Evolutionary conservation across 163 green algal species (phyloP), one percentile per base, ranked within the genome.

Genomic region (Smithsoniella earleae): DNA sequence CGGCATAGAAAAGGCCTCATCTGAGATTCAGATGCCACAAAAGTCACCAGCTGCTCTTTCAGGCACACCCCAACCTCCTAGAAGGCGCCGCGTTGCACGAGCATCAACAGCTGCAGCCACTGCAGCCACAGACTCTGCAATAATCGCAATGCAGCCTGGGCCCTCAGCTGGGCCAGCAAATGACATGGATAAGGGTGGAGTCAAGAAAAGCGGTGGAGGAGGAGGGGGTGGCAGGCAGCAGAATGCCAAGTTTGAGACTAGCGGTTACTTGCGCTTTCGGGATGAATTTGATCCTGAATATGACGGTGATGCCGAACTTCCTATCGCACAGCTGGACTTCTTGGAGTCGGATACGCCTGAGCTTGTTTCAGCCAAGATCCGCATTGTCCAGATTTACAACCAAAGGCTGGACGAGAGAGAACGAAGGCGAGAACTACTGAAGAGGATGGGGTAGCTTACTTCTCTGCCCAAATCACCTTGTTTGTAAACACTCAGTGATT

Each of bases 201-300:
- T 49, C 13, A 49, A 49, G 40, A 13, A 10, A 13, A 13, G 40
- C 13, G 40, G 40, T 13, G 40, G 10, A 49, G 40, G 5, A 1
- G 52, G 52, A n/a, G 20, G 0, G 27, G 25, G 58, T 13, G 58
- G 58, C 58, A 34, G 58, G 27, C 55, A 34, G 27, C 31, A 69
- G 27, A 69, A 30, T 16, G 58, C 58, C n/a, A 69, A 69, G 58
- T 30, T 69, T 4, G 58, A 69, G 2, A 69, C 58, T 38, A 90
- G 85, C 3, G 93, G 93, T 10, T 98, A 90, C 81, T 85, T 97
- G 76, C 77, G 86, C 2, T 95, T 95, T 82, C 87, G 92, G 18
- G 80, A 89, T 66, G 93, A 98, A 79, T 98, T 98, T 85, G 93
- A 98, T 49, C 89, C 86, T 0, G 91, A 97, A 79, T 96, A 91